phyloP scores from a whole-genome alignment of 306 rosid genomes.

The Lithocarpus polystachyus region DNA sequence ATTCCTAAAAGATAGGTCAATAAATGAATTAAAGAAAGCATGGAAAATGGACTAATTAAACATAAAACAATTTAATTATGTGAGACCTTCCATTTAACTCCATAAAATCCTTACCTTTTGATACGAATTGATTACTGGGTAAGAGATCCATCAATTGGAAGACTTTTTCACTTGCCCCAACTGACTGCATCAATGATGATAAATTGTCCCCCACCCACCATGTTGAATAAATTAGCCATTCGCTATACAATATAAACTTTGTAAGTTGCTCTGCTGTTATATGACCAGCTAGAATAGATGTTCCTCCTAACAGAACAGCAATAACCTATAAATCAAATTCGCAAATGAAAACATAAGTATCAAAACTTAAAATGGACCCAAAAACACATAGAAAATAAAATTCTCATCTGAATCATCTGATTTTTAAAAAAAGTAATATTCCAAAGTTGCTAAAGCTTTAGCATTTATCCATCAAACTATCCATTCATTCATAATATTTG shows the following conservation, averaged over 20 bases:
- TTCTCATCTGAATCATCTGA: not conserved
- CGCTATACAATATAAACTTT: slow-evolving; percentile 86
- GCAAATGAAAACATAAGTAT: slow-evolving; percentile 28
- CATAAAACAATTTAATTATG: slow-evolving; percentile 10
- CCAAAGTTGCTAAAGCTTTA: not conserved
- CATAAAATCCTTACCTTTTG: slow-evolving; percentile 58
- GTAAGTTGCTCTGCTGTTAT: slow-evolving; percentile 92
- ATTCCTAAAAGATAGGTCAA: slow-evolving; percentile 15
- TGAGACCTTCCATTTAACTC: slow-evolving; percentile 21
- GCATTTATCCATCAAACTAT: not conserved
- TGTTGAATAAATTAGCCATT: slow-evolving; percentile 94
- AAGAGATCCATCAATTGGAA: slow-evolving; percentile 90
- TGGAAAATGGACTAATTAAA: slow-evolving; percentile 16
- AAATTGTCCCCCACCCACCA: slow-evolving; percentile 98
- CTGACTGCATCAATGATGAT: slow-evolving; percentile 93
- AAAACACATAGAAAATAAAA: not conserved
- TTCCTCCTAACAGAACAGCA: slow-evolving; percentile 90
- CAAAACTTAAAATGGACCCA: slow-evolving; percentile 13
- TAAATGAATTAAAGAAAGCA: slow-evolving; percentile 9
- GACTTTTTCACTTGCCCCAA: slow-evolving; percentile 98
- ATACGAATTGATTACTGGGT: slow-evolving; percentile 71
- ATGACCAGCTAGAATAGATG: slow-evolving; percentile 80
- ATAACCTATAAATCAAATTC: slow-evolving; percentile 51
- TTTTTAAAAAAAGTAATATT: not conserved
- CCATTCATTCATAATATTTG: not conserved